Conservation (phyloP, 352 stramenopile species). For the Phytopythium litorale region DNA sequence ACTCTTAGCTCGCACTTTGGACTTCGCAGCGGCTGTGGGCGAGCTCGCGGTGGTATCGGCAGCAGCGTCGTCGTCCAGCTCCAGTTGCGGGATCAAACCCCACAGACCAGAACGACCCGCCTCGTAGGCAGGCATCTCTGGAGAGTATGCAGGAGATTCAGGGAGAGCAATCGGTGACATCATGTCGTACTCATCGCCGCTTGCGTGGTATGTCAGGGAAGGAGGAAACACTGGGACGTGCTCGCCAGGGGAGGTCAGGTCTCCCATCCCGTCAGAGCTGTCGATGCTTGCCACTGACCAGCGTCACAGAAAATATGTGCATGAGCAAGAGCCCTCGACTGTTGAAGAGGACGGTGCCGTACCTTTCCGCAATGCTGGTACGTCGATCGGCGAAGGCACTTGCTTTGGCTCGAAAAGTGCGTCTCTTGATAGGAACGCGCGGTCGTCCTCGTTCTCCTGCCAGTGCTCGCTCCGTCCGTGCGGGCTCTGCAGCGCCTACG, state of each 20-base stretch:
- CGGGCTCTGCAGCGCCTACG: conserved; percentile 66
- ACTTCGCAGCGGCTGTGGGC: not conserved
- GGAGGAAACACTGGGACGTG: conserved; percentile 32
- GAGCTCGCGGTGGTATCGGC: not conserved
- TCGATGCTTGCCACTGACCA: conserved; percentile 12
- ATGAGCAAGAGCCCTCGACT: not conserved
- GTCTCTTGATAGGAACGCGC: not conserved
- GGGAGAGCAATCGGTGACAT: conserved; percentile 60
- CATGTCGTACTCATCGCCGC: conserved; percentile 55
- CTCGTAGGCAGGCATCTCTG: conserved; percentile 1
- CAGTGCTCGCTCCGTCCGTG: conserved; percentile 56
- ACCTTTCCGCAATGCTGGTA: not conserved
- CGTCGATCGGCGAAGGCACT: conserved; percentile 7
- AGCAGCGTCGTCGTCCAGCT: not conserved
- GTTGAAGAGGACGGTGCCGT: not conserved
- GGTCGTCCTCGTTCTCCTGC: conserved; percentile 26
- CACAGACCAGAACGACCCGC: not conserved
- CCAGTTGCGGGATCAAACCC: not conserved
- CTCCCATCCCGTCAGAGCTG: conserved; percentile 6
- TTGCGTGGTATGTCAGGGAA: conserved; percentile 24
- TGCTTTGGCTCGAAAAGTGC: conserved; percentile 14
- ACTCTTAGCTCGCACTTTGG: not conserved
- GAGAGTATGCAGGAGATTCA: conserved; percentile 17
- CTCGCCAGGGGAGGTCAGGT: conserved; percentile 43
- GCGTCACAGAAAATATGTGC: not conserved